Conservation (phyloP, 306 rosid genomes). For the Mimosa pudica region DNA sequence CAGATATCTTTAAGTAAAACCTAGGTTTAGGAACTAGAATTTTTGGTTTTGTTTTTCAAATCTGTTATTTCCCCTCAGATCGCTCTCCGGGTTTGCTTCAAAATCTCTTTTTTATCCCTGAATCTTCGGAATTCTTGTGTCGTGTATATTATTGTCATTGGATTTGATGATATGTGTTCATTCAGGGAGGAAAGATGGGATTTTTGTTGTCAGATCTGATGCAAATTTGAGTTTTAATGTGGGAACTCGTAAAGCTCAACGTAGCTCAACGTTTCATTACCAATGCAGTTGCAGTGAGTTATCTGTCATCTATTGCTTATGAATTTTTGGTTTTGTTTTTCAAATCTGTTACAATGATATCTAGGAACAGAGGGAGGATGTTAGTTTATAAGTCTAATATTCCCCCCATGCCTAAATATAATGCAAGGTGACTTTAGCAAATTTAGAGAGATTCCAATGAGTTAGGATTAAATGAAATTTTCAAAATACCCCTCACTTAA, state of each 20-base stretch:
- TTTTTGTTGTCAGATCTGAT: slow-evolving; percentile 69
- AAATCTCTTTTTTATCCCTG: too few relatives aligned
- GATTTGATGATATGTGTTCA: not conserved
- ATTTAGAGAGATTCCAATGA: too few relatives aligned
- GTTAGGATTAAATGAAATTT: too few relatives aligned
- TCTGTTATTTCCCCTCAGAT: slow-evolving; percentile 43
- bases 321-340: not conserved
- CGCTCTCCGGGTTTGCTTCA: slow-evolving; percentile 54
- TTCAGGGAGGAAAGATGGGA: slow-evolving; percentile 62
- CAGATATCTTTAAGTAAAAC: too few relatives aligned
- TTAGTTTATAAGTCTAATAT: too few relatives aligned
- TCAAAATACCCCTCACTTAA: too few relatives aligned
- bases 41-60: too few relatives aligned
- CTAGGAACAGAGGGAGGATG: too few relatives aligned
- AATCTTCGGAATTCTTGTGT: not conserved
- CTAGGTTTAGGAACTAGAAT: too few relatives aligned
- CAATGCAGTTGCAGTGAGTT: slow-evolving; percentile 84
- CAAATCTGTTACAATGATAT: not conserved
- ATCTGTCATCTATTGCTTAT: slow-evolving; percentile 2
- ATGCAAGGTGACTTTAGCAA: too few relatives aligned
- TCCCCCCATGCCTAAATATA: too few relatives aligned
- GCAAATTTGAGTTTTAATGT: slow-evolving; percentile 41
- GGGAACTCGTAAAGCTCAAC: slow-evolving; percentile 48
- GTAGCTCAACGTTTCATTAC: slow-evolving; percentile 52
- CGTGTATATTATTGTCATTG: not conserved